Base-by-base conservation (phyloP, 2,329 filamentous ascomycete species). In the Xylaria multiplex region DNA sequence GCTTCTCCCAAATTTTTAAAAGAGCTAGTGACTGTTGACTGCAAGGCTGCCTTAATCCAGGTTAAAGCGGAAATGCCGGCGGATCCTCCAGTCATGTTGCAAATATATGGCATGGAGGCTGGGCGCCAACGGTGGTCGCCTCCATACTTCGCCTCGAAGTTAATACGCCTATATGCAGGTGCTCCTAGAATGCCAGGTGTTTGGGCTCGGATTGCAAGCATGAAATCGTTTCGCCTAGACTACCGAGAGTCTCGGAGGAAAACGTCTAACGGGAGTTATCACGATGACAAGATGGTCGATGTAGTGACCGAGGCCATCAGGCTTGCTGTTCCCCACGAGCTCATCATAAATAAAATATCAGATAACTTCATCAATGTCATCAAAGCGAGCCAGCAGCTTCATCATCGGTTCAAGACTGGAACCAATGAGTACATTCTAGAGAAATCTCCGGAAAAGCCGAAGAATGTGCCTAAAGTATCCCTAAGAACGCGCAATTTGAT, bases 11-110 rank as follows among this genome's bases (percentile, higher is more conserved):
- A 77, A 1, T 27, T 76, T 24, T 69, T 77, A 0, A 78, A 78
- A 2, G 95, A 99, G 76, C 83, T 97, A 14, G 81, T 96, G 13
- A 91, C 92, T 1, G 79, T 97, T 19, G 95, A 98, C 75, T 82
- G 97, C 72, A 96, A 92, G 78, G 89, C 91, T 5, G 87, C 89
- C 1, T 85, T 97, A 40, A 81, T 98, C 22, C 95, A 98, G 76
- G 79, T 98, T 71, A 98, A 98, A 79, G 92, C 91, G 5, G 89
- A 90, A 50, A 90, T 98, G 87, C 95, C 96, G 1, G 84, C 90
- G 19, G 94, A 98, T 73, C 96, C 96, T n/a, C 87, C 90, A 0
- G 83, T 98, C 78, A 94, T 99, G 92, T 74, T 98, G 2, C 95
- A 97, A 69, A 82, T 97, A 9, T 95, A 95, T 76, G 88, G 89